These are phyloP conservation scores for Fraxinus greggii DNA, from an alignment of 305 asterid species.

Conservation along the genomic window DNA sequence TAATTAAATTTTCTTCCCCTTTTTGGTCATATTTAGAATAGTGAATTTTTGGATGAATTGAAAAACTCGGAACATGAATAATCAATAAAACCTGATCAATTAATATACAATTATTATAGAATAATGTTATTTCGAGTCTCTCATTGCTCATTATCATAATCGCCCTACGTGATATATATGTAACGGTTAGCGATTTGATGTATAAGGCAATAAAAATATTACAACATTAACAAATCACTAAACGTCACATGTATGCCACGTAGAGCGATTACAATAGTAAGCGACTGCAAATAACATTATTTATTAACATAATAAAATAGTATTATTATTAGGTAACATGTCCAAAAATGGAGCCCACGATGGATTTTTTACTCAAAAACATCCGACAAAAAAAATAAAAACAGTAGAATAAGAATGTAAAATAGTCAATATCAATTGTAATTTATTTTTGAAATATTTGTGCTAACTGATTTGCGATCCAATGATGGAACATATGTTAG, in stretches of 20 bases:
- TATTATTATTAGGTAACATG: background rate
- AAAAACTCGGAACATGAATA: background rate
- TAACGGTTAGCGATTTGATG: no score
- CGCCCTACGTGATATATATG: background rate
- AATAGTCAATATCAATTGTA: background rate
- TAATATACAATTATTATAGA: background rate
- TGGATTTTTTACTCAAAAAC: background rate
- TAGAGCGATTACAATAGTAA: background rate
- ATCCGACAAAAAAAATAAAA: background rate
- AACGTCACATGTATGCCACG: no score
- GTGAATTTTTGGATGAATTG: background rate
- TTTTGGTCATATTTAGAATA: background rate
- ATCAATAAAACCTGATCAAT: background rate
- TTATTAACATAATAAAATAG: background rate
- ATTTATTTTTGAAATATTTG: background rate
- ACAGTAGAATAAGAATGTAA: background rate
- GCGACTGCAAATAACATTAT: no score
- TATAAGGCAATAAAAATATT: no score
- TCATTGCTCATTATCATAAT: background rate
- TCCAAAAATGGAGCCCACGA: slow-evolving; percentile 24
- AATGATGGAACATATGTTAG: slow-evolving; percentile 36
- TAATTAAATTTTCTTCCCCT: background rate
- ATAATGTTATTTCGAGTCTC: background rate
- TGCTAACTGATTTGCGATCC: slow-evolving; percentile 8
- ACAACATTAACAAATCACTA: background rate